These are phyloP conservation scores for Caloboletus inedulis DNA, from an alignment of 1,284 basidiomycete species.

Conservation along the genomic window DNA sequence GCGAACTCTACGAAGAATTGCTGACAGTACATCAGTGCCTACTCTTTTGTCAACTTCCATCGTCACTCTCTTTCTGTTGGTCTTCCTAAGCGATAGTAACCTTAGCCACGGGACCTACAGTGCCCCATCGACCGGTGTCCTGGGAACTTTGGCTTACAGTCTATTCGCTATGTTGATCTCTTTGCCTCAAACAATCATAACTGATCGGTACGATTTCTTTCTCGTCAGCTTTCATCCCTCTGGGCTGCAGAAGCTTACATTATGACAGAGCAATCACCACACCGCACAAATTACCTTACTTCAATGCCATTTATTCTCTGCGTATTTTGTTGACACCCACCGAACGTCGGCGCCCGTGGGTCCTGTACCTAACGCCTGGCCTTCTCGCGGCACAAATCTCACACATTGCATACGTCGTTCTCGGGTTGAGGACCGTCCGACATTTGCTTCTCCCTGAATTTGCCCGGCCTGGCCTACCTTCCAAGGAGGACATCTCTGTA, in stretches of 20 bases:
- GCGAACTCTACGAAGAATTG: not conserved
- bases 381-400: conserved; percentile 66
- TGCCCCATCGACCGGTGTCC: conserved; percentile 64
- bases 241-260: not conserved
- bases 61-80: conserved; percentile 54
- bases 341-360: conserved; percentile 77
- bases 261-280: conserved; percentile 75
- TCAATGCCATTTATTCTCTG: conserved; percentile 59
- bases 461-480: conserved; percentile 27
- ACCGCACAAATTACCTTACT: conserved; percentile 74
- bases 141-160: conserved; percentile 62
- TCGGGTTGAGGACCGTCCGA: conserved; percentile 67
- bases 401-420: conserved; percentile 65
- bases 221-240: not conserved
- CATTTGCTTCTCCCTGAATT: conserved; percentile 61
- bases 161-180: conserved; percentile 70
- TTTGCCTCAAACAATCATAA: conserved; percentile 77
- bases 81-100: conserved; percentile 51
- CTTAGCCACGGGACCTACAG: conserved; percentile 65
- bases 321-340: conserved; percentile 78
- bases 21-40: conserved; percentile 55
- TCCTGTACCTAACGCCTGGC: conserved; percentile 81
- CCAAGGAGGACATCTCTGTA: conserved; percentile 40
- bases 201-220: conserved; percentile 60
- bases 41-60: conserved; percentile 61